Percentiles rank a stretch among this genome's conserved stretches.
phyloP scores from a whole-genome alignment of 257 asterid species.

The Solanum peruvianum region DNA sequence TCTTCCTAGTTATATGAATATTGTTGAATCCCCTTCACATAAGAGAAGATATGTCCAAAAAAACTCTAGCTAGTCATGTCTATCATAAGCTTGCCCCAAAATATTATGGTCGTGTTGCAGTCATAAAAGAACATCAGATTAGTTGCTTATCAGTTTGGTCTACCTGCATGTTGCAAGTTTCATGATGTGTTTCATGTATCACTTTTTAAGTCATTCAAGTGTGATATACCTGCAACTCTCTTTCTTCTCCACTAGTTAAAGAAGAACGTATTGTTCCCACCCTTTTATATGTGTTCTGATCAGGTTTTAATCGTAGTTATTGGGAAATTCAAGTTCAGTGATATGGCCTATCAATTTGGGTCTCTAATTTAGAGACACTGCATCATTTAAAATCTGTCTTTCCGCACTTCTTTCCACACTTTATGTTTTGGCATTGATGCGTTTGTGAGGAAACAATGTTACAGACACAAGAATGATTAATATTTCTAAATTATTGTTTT shows the following conservation, averaged over 20 bases:
- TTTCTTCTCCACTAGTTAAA: not conserved
- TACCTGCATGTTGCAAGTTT: not conserved
- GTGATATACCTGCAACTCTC: not conserved
- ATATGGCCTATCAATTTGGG: not conserved
- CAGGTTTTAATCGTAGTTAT: not conserved
- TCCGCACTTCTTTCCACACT: not conserved
- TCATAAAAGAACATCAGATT: not conserved
- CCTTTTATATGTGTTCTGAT: not conserved
- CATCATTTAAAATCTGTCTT: not conserved
- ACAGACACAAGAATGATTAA: no score
- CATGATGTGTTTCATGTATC: not conserved
- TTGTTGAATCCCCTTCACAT: no score
- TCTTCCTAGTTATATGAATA: no score
- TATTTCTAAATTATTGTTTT: no score
- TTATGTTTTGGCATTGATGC: no score
- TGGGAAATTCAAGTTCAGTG: not conserved
- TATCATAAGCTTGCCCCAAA: not conserved
- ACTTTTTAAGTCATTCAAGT: not conserved
- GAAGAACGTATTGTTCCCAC: not conserved
- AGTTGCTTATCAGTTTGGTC: not conserved
- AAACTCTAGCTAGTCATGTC: not conserved
- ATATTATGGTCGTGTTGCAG: not conserved
- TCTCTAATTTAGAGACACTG: not conserved
- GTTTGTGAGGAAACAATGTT: no score
- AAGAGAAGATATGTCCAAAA: not conserved